phyloP scores from a whole-genome alignment of 2,329 filamentous ascomycete genomes.

The Epichloe baconii region DNA sequence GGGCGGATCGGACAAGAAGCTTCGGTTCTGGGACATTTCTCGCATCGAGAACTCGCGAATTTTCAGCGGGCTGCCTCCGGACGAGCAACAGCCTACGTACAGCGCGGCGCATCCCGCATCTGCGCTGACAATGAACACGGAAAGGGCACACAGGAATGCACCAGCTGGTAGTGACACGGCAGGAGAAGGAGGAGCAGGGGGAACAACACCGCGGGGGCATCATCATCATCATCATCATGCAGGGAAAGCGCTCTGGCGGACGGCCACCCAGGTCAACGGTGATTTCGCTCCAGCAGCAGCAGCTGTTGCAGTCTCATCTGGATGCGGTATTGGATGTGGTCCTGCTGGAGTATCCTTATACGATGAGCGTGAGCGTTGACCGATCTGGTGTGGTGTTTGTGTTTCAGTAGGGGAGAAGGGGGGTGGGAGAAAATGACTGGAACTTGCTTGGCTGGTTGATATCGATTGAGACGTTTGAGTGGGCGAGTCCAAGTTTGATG shows the following conservation, averaged over 20 bases:
- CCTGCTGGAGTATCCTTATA: slow-evolving; percentile 79
- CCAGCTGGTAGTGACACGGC: slow-evolving; percentile 11
- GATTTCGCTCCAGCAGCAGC: slow-evolving; percentile 77
- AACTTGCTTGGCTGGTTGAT: too few species aligned
- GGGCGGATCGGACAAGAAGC: slow-evolving; percentile 76
- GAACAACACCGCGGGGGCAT: too few species aligned
- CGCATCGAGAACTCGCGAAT: slow-evolving; percentile 66
- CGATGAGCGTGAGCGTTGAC: slow-evolving; percentile 86
- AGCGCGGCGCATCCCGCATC: slow-evolving; percentile 48
- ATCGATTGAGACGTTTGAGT: too few species aligned
- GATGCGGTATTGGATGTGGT: slow-evolving; percentile 81
- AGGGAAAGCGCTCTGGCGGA: slow-evolving; percentile 16
- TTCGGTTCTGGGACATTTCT: slow-evolving; percentile 86
- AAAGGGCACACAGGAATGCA: slow-evolving; percentile 36
- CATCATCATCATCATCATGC: slow-evolving; percentile 8
- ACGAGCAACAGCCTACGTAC: slow-evolving; percentile 64
- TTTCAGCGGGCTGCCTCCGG: slow-evolving; percentile 62
- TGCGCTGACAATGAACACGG: slow-evolving; percentile 52
- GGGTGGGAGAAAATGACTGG: too few species aligned
- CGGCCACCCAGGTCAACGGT: slow-evolving; percentile 63
- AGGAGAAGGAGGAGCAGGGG: not conserved
- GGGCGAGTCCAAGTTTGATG: too few species aligned
- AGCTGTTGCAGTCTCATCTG: slow-evolving; percentile 72
- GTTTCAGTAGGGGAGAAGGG: slow-evolving; percentile 34
- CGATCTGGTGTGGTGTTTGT: slow-evolving; percentile 82